Conservation (phyloP, 305 asterid species). For the Plantago coronopus region DNA sequence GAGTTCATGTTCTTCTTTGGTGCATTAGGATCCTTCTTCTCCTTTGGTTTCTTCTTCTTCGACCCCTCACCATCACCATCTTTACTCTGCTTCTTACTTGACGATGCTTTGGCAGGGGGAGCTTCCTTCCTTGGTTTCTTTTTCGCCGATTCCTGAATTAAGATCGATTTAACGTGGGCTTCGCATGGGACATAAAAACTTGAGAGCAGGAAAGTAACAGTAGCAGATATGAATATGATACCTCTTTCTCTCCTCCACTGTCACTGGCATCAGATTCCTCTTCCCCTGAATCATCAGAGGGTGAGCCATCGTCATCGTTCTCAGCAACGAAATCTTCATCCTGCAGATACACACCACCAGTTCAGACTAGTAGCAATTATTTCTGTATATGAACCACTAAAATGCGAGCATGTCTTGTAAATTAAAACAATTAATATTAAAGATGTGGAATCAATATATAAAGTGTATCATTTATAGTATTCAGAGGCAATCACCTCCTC, state of each 20-base stretch:
- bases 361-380: background rate
- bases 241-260: conserved; percentile 67
- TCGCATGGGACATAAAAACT: conserved; percentile 6
- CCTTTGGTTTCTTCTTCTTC: conserved; percentile 83
- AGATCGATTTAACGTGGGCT: conserved; percentile 16
- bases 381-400: background rate
- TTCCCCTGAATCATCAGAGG: conserved; percentile 94
- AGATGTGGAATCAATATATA: background rate
- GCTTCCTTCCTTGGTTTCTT: conserved; percentile 67
- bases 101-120: conserved; percentile 50
- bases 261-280: conserved; percentile 78
- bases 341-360: conserved; percentile 29
- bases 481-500: conserved; percentile 60
- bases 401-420: background rate
- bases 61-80: conserved; percentile 63
- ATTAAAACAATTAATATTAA: background rate
- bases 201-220: conserved; percentile 2
- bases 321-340: conserved; percentile 81
- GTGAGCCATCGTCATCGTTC: conserved; percentile 84
- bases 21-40: conserved; percentile 95
- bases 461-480: background rate
- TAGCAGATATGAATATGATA: conserved; percentile 16
- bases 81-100: conserved; percentile 60
- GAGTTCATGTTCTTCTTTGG: conserved; percentile 83
- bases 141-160: conserved; percentile 52